Percentiles rank a stretch among this genome's conserved stretches.
Evolutionary conservation across 73 alveolate species (phyloP).

Genomic region (Tetrahymena borealis): DNA sequence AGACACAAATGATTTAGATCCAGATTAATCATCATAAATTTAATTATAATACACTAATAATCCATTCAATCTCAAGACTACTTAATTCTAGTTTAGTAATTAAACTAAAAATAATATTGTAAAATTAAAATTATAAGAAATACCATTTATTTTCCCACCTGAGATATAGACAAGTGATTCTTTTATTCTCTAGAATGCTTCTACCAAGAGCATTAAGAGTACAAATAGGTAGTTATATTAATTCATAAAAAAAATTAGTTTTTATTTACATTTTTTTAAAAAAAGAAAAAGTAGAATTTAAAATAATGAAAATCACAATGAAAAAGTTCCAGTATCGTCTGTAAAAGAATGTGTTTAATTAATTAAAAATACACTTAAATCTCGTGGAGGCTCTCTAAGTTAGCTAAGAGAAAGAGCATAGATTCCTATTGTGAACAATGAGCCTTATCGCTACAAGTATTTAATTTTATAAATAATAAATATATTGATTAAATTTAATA

Average conservation of each 20-base stretch:
- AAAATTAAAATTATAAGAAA: neutral
- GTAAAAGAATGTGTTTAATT: neutral
- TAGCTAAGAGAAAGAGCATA: neutral
- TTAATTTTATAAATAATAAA: neutral
- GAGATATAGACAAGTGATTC: neutral
- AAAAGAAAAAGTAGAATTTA: neutral
- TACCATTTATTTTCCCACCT: neutral
- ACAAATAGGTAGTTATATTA: neutral
- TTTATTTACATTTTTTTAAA: neutral
- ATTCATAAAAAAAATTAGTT: neutral
- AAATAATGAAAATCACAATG: neutral
- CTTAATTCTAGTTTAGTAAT: neutral
- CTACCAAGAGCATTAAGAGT: neutral
- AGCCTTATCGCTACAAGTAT: neutral
- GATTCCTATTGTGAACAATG: neutral
- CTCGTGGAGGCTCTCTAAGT: neutral
- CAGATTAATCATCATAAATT: neutral
- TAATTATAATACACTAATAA: neutral
- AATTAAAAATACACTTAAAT: neutral
- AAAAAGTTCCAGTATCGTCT: neutral
- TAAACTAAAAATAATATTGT: neutral
- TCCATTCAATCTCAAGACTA: neutral
- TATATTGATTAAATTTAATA: neutral
- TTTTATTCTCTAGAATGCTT: neutral
- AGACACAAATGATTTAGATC: neutral